phyloP scores from a whole-genome alignment of 2,329 filamentous ascomycete genomes.

The Zelopaecilomyces penicillatus region DNA sequence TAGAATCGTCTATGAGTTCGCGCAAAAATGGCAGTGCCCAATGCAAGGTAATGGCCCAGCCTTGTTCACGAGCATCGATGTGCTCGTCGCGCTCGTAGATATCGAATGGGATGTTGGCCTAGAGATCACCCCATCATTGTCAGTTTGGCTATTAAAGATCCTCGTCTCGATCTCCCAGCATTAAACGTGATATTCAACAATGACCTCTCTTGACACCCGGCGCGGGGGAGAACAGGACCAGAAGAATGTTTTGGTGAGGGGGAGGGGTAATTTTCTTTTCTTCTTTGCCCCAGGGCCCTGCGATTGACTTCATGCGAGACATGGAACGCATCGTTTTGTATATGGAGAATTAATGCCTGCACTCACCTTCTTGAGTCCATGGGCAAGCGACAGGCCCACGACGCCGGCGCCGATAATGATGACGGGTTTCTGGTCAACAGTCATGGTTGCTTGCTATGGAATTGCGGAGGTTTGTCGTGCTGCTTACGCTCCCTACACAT shows the following conservation, averaged over 20 bases:
- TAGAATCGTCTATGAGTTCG: slow-evolving; percentile 17
- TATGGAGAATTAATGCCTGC: background rate
- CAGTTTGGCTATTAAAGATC: background rate
- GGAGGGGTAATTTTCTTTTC: too few relatives aligned
- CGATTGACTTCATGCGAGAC: too few relatives aligned
- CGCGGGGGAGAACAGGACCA: too few relatives aligned
- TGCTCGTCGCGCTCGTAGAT: slow-evolving; percentile 23
- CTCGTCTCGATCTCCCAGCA: background rate
- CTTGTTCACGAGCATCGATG: slow-evolving; percentile 27
- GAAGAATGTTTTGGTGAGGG: too few relatives aligned
- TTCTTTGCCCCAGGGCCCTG: too few relatives aligned
- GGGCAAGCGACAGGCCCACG: slow-evolving; percentile 28
- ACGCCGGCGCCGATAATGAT: slow-evolving; percentile 30
- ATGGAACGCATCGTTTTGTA: background rate
- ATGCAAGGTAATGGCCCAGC: slow-evolving; percentile 54
- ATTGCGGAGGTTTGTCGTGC: background rate
- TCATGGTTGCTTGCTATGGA: background rate
- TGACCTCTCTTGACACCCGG: background rate
- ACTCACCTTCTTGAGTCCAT: slow-evolving; percentile 26
- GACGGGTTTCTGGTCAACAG: slow-evolving; percentile 16
- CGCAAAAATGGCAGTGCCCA: slow-evolving; percentile 38
- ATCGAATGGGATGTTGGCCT: slow-evolving; percentile 23
- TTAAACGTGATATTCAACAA: background rate
- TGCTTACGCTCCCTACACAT: too few relatives aligned
- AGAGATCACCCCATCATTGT: background rate